Evolutionary conservation across 1,139 yeast species (phyloP), one percentile per base, ranked within the genome.

Genomic region (Nakaseomyces nivariensis): DNA sequence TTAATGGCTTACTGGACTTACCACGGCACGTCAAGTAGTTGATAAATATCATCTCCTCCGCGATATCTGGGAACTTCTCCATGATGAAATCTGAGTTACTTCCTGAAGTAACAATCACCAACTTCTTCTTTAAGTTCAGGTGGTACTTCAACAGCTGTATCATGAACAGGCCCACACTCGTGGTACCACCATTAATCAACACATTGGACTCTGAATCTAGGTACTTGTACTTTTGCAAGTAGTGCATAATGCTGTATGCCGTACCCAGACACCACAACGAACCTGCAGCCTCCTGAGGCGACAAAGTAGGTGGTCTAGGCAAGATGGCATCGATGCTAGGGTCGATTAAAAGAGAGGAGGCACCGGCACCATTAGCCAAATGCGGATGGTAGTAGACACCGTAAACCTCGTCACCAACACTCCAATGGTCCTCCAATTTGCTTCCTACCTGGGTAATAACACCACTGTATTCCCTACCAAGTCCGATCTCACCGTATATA

Each of bases 381-480:
- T 71, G 66, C 10, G 76, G 73, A 43, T 72, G 72, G 54, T 71
- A 66, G 52, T 67, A 70, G 26, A 75, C 60, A 8, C 95, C 95
- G 59, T 77, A 77, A 1, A 85, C 83, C 38, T 74, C 72, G 58
- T 85, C 92, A 34, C 90, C 92, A 4, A 68, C 75, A 31, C 69
- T 66, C 64, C 76, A 75, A 10, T 67, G 61, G 3, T 60, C 57
- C 25, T 59, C 59, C 9, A 76, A 66, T 5, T 65, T 62, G 0
- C 66, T 63, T 8, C 95, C 94, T 46, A 82, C 78, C 37, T 78
- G 73, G 1, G 74, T 75, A 36, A 86, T 72, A 1, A 70, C 69
- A 37, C 96, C 96, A 10, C 84, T 67, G 58, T 76, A 85, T 59
- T 86, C 96, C 52, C 78, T 71, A 4, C 92, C 90, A 32, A 82